Conservation (phyloP, 495 filamentous ascomycete species). For the Aspergillus asperescens region DNA sequence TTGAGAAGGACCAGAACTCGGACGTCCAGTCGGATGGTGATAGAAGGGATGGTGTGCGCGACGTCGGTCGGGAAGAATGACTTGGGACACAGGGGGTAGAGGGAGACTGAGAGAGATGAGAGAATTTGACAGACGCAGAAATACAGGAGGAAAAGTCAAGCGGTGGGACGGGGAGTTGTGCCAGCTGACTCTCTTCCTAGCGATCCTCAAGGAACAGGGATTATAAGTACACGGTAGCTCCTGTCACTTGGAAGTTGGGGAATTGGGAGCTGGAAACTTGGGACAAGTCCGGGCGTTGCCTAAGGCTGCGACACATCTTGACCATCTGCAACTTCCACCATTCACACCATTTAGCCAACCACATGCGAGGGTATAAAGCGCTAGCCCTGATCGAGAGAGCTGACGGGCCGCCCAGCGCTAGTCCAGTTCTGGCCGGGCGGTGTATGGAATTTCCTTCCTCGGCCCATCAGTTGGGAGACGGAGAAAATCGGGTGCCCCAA, state of each 20-base stretch:
- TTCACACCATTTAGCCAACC: not conserved
- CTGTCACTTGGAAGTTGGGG: constrained; percentile 10
- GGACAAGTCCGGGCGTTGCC: not conserved
- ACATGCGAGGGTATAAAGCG: not conserved
- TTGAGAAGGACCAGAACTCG: constrained; percentile 7
- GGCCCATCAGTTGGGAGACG: constrained; percentile 18
- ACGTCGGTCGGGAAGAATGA: not conserved
- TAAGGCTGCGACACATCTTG: constrained; percentile 5
- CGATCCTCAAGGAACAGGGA: constrained; percentile 2
- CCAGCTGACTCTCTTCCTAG: not conserved
- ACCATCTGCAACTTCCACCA: not conserved
- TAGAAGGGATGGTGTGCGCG: not conserved
- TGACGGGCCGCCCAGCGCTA: constrained; percentile 7
- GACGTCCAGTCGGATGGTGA: not conserved
- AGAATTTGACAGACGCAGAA: constrained; percentile 14
- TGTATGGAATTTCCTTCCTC: constrained; percentile 10
- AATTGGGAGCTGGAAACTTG: too few relatives aligned
- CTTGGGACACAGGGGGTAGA: not conserved
- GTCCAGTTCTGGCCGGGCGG: constrained; percentile 14
- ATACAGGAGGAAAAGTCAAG: constrained; percentile 9
- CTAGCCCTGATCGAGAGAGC: constrained; percentile 11
- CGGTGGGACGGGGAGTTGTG: constrained; percentile 13
- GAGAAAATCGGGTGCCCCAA: constrained; percentile 21
- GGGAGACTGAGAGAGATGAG: constrained; percentile 9
- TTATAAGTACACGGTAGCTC: constrained; percentile 12